Base-by-base conservation (phyloP, 305 asterid genomes). In the Euphrasia arctica region DNA sequence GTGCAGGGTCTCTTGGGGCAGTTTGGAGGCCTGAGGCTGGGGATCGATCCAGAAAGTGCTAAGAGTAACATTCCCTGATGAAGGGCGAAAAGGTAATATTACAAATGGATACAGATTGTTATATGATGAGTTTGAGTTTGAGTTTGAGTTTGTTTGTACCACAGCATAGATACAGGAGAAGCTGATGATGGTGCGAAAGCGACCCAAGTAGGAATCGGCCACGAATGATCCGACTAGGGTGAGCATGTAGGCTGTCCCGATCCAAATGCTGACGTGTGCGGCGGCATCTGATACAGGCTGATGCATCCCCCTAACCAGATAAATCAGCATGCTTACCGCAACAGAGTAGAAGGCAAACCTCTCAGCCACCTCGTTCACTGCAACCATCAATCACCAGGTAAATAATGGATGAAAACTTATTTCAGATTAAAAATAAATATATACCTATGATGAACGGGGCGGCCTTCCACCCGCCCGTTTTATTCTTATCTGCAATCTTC, bases 341-440 rank as follows among this genome's bases (percentile, higher is more conserved):
- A 85, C 70, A 0, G 83, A 80, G 59, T 77, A 85, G 68, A 83
- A 83, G n/a, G 93, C 84, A 28, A 85, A 54, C 48, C 93, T 83
- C 79, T 85, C 93, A 2, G 83, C 89, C 62, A 83, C 86, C 70
- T 85, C 93, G 71, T 78, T 85, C 65, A 83, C 89, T 85, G 36
- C 22, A 62, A 9, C 10, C 18, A 60, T 15, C 15, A 60, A n/a
- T 9, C 15, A 56, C 4, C 42, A 31, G 34, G 34, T 27, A 43
- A 10, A 22, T 6, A 32, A 1, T 31, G 34, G 22, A 18, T 18
- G 22, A 18, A 18, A 18, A 18, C 22, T 18, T 18, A 18, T 18
- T 18, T 18, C 22, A 18, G 22, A 18, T 18, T 18, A 18, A 18
- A 18, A 18, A 18, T 18, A 18, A 18, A 18, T 18, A 18, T 18